Conservation (phyloP, 768 basidiomycete species). For the Lepiota brunneoincarnata region DNA sequence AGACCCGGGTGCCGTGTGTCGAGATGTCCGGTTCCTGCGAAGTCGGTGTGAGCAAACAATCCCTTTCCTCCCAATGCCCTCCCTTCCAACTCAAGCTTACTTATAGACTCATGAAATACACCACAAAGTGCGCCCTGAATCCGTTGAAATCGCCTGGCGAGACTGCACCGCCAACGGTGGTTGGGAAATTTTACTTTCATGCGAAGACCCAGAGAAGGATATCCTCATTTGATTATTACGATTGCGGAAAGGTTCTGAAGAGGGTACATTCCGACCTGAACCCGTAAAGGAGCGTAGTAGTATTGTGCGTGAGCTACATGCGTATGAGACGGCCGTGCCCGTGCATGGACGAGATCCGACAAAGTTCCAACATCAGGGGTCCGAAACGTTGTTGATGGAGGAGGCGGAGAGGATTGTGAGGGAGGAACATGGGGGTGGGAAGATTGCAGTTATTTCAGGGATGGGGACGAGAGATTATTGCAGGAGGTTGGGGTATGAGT, state of each 20-base stretch:
- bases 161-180: slow-evolving; percentile 98
- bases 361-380: slow-evolving; percentile 98
- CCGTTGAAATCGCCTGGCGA: slow-evolving; percentile 90
- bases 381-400: slow-evolving; percentile 97
- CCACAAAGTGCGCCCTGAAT: slow-evolving; percentile 93
- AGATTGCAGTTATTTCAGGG: slow-evolving; percentile 96
- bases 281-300: slow-evolving; percentile 79
- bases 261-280: slow-evolving; percentile 95
- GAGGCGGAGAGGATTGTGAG: slow-evolving; percentile 97
- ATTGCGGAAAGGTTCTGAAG: slow-evolving; percentile 92
- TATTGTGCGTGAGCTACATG: slow-evolving; percentile 94
- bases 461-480: slow-evolving; percentile 98
- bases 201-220: slow-evolving; percentile 96
- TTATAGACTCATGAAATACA: slow-evolving; percentile 95
- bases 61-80: not conserved
- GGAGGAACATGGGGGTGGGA: slow-evolving; percentile 94
- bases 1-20: slow-evolving; percentile 96
- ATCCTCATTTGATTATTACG: slow-evolving; percentile 93
- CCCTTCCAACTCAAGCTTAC: not conserved
- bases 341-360: slow-evolving; percentile 97
- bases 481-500: slow-evolving; percentile 86
- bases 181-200: slow-evolving; percentile 99
- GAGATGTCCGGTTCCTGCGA: slow-evolving; percentile 97
- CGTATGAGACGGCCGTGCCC: slow-evolving; percentile 97
- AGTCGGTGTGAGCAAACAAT: slow-evolving; percentile 87